Percentiles rank a stretch among this genome's conserved stretches.
Conservation (phyloP, 2,329 filamentous ascomycete genomes). For the Bipolaris victoriae region DNA sequence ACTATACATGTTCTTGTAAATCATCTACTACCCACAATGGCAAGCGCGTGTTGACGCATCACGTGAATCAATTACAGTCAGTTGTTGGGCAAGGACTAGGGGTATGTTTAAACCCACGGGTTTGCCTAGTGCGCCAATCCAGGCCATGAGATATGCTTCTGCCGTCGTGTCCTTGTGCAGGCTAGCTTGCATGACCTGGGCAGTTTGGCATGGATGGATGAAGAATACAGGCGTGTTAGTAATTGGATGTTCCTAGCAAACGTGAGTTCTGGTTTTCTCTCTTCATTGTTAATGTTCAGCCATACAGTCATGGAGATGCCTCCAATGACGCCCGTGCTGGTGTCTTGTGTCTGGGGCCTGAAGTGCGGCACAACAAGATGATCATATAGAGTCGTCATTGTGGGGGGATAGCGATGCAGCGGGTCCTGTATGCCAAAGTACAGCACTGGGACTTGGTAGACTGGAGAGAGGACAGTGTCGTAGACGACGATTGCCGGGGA, state of each 20-base stretch:
- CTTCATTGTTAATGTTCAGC: neutral
- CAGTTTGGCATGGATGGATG: slow-evolving; percentile 89
- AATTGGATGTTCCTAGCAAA: slow-evolving; percentile 75
- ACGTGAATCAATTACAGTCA: neutral
- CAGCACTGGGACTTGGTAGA: slow-evolving; percentile 55
- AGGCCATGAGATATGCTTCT: slow-evolving; percentile 79
- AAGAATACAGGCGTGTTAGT: slow-evolving; percentile 83
- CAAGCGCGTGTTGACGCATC: slow-evolving; percentile 1
- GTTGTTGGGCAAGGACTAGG: slow-evolving; percentile 59
- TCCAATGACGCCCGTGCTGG: slow-evolving; percentile 48
- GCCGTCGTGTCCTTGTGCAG: slow-evolving; percentile 47
- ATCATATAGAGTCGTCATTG: slow-evolving; percentile 44
- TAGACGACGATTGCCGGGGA: slow-evolving; percentile 35
- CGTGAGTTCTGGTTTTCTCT: neutral
- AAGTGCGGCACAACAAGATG: slow-evolving; percentile 46
- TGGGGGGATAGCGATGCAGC: slow-evolving; percentile 35
- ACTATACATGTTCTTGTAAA: slow-evolving; percentile 29
- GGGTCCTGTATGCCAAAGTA: slow-evolving; percentile 48
- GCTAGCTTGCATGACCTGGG: slow-evolving; percentile 73
- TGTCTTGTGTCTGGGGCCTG: slow-evolving; percentile 39
- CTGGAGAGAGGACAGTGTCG: slow-evolving; percentile 53
- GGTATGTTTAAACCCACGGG: slow-evolving; percentile 81
- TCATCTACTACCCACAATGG: slow-evolving; percentile 24
- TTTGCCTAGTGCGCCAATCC: slow-evolving; percentile 85
- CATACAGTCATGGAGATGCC: slow-evolving; percentile 48